A percentile compares a stretch with the other conserved stretches of the same genome.
phyloP scores from a whole-genome alignment of 2,329 filamentous ascomycete genomes.

The Ustulina deusta region DNA sequence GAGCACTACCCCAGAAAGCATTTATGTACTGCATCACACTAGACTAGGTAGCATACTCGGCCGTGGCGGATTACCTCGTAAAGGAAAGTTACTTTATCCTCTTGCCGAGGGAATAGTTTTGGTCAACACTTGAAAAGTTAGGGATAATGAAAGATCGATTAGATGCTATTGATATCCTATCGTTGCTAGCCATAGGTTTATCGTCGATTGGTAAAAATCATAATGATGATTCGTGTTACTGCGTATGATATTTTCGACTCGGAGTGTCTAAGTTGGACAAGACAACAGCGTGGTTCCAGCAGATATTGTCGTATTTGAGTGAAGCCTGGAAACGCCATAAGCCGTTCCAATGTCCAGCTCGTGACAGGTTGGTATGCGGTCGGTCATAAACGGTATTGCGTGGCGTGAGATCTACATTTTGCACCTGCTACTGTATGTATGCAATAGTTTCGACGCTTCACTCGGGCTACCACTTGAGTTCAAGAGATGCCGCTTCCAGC shows the following conservation, averaged over 20 bases:
- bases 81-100: slow-evolving; percentile 5
- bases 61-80: slow-evolving; percentile 13
- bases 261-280: neutral
- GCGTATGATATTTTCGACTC: neutral
- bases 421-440: too few species aligned
- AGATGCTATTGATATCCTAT: slow-evolving; percentile 14
- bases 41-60: slow-evolving; percentile 4
- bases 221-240: neutral
- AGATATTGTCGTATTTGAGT: slow-evolving; percentile 7
- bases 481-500: slow-evolving; percentile 26
- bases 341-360: slow-evolving; percentile 23
- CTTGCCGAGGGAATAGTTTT: slow-evolving; percentile 12
- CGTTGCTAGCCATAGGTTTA: neutral
- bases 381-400: slow-evolving; percentile 31
- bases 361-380: slow-evolving; percentile 30
- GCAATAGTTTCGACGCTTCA: slow-evolving; percentile 16
- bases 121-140: neutral
- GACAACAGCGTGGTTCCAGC: slow-evolving; percentile 1
- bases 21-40: slow-evolving; percentile 18
- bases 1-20: slow-evolving; percentile 18
- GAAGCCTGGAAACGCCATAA: slow-evolving; percentile 29
- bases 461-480: slow-evolving; percentile 22
- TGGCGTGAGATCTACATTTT: slow-evolving; percentile 33
- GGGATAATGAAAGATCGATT: neutral
- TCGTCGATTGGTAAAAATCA: neutral